A percentile compares a stretch with the other conserved stretches of the same genome.
These are phyloP conservation scores for Ceriops tagal DNA, from an alignment of 345 rosid species.

Conservation along the genomic window DNA sequence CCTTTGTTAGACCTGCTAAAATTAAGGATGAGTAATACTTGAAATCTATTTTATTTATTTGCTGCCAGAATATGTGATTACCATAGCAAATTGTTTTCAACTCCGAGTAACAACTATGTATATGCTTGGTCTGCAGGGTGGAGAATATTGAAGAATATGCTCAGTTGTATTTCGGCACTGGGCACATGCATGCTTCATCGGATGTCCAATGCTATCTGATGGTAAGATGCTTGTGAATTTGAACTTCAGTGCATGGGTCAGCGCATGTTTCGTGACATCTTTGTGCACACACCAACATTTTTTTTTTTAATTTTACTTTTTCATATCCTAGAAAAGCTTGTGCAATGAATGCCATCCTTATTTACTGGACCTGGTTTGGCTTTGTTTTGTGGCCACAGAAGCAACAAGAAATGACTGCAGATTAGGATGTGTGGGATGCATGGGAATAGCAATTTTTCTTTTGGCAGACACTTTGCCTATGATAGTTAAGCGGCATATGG, in stretches of 20 bases:
- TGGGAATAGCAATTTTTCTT: not conserved
- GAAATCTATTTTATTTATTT: not conserved
- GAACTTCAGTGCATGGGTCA: not conserved
- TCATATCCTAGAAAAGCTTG: not conserved
- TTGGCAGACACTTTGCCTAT: not conserved
- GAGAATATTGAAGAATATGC: conserved; percentile 80
- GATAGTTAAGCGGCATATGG: not conserved
- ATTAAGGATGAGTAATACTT: not conserved
- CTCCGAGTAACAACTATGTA: not conserved
- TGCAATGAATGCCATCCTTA: not conserved
- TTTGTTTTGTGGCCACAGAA: conserved; percentile 19
- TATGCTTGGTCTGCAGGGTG: conserved; percentile 42
- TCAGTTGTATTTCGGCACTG: conserved; percentile 61
- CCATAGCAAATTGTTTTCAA: not conserved
- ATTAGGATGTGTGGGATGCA: not conserved
- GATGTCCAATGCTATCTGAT: conserved; percentile 12
- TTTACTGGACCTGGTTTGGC: not conserved
- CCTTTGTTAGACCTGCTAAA: not conserved
- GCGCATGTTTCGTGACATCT: not conserved
- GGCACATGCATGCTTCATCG: conserved; percentile 67
- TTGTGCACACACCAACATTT: no score
- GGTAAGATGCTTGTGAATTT: conserved; percentile 11
- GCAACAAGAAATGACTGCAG: conserved; percentile 17
- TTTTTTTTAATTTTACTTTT: no score
- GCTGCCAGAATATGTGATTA: not conserved